A percentile compares a stretch with the other conserved stretches of the same genome.
Evolutionary conservation across 2,329 filamentous ascomycete genomes (phyloP).

Genomic region (Alternaria dauci): DNA sequence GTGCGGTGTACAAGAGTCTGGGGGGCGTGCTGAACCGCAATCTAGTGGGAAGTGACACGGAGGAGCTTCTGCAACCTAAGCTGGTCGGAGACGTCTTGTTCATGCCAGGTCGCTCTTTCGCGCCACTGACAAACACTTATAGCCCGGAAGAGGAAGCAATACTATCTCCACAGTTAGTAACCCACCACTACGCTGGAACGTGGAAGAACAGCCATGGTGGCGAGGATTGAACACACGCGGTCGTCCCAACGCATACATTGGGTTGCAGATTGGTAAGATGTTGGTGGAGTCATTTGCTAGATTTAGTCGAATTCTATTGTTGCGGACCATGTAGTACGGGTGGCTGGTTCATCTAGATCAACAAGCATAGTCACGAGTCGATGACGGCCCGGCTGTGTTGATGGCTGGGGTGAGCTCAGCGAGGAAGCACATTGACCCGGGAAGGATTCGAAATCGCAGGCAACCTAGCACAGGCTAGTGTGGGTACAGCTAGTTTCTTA

Average conservation of each 20-base stretch:
- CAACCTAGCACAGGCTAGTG: not conserved
- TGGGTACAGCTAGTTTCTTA: not conserved
- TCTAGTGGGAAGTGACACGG: conserved; percentile 27
- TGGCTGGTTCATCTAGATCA: not conserved
- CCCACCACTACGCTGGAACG: conserved; percentile 30
- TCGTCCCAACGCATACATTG: not conserved
- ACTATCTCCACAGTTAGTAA: conserved; percentile 20
- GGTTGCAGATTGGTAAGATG: not conserved
- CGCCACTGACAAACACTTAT: conserved; percentile 23
- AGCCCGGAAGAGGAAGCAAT: conserved; percentile 8
- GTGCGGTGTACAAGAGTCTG: conserved; percentile 37
- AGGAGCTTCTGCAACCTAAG: conserved; percentile 34
- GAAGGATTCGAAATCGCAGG: not conserved
- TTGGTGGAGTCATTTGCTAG: not conserved
- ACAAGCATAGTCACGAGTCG: not conserved
- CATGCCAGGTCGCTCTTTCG: conserved; percentile 27
- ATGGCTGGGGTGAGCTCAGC: not conserved
- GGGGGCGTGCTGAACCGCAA: conserved; percentile 18
- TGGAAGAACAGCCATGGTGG: conserved; percentile 33
- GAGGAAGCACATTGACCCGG: not conserved
- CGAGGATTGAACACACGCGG: conserved; percentile 8
- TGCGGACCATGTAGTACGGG: not conserved
- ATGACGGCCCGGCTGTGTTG: not conserved
- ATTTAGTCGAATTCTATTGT: not conserved
- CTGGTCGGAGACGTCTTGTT: conserved; percentile 41